Percentiles rank a stretch among this genome's conserved stretches.
Conservation (phyloP, 2,329 filamentous ascomycete species). For the Aspergillus amoenus region DNA sequence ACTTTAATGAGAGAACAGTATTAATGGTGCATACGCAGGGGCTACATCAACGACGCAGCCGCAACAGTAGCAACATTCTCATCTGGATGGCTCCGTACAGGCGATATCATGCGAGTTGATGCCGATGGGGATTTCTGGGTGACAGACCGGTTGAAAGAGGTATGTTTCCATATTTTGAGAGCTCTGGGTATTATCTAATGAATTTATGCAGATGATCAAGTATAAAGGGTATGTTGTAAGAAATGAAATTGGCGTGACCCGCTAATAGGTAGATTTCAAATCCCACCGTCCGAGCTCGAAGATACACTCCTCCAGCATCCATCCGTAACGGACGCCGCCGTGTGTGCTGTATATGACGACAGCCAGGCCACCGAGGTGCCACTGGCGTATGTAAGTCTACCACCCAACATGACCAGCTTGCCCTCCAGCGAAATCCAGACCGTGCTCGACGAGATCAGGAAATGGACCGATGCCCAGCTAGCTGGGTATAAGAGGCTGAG, state of each 20-base stretch:
- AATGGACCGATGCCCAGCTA: conserved; percentile 15
- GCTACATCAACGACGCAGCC: conserved; percentile 18
- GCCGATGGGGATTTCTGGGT: conserved; percentile 20
- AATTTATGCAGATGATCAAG: conserved; percentile 17
- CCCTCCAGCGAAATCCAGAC: conserved; percentile 2
- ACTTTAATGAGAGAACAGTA: background rate
- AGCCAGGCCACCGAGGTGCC: conserved; percentile 22
- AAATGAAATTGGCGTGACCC: no score
- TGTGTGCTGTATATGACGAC: conserved; percentile 23
- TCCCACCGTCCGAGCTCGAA: conserved; percentile 16
- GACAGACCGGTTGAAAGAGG: conserved; percentile 23
- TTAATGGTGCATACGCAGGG: conserved; percentile 4
- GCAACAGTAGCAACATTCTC: conserved; percentile 17
- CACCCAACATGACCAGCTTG: background rate
- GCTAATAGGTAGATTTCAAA: conserved; percentile 19
- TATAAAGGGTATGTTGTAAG: conserved; percentile 18
- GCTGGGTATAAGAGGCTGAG: conserved; percentile 24
- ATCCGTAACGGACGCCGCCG: conserved; percentile 20
- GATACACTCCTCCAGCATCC: conserved; percentile 10
- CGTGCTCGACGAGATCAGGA: conserved; percentile 10
- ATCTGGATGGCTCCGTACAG: conserved; percentile 19
- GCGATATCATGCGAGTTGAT: conserved; percentile 21
- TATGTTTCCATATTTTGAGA: background rate
- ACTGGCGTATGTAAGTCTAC: conserved; percentile 19
- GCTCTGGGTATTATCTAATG: background rate